These are phyloP conservation scores for Daldinia sp. DNA, from an alignment of 2,329 filamentous ascomycete genomes.

Conservation along the genomic window DNA sequence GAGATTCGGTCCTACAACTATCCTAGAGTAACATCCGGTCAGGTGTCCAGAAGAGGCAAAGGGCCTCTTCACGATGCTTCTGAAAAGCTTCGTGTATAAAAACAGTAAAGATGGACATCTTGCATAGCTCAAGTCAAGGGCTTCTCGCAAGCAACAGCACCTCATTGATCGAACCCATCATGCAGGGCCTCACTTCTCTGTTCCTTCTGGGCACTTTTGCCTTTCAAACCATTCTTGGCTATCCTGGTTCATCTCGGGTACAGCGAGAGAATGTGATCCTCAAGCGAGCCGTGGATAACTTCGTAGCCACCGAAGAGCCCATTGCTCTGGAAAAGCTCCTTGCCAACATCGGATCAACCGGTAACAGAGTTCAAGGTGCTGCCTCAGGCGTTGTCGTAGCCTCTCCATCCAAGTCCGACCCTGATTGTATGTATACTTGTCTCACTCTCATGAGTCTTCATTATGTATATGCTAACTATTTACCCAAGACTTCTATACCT, in stretches of 20 bases:
- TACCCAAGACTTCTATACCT: slow-evolving; percentile 77
- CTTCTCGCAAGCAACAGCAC: slow-evolving; percentile 45
- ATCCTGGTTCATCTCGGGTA: slow-evolving; percentile 54
- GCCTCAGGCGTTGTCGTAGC: slow-evolving; percentile 67
- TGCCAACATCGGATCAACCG: slow-evolving; percentile 70
- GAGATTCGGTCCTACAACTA: slow-evolving; percentile 45
- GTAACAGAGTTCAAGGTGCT: slow-evolving; percentile 63
- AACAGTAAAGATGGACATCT: slow-evolving; percentile 46
- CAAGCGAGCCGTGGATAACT: slow-evolving; percentile 65
- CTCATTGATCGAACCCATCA: slow-evolving; percentile 56
- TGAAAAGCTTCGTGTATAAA: slow-evolving; percentile 43
- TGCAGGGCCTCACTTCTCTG: slow-evolving; percentile 64
- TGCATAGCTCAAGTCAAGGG: slow-evolving; percentile 37
- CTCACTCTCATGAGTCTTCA: background rate
- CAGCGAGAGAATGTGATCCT: slow-evolving; percentile 54
- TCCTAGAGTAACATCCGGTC: slow-evolving; percentile 28
- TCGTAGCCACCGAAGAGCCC: slow-evolving; percentile 64
- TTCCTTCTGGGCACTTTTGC: slow-evolving; percentile 64
- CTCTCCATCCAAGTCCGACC: slow-evolving; percentile 64
- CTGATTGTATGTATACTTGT: slow-evolving; percentile 63
- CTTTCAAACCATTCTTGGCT: slow-evolving; percentile 64
- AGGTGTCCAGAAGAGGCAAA: slow-evolving; percentile 40
- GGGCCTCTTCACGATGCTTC: slow-evolving; percentile 34
- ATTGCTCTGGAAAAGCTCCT: slow-evolving; percentile 65
- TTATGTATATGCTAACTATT: slow-evolving; percentile 26